Evolutionary conservation across 2,329 filamentous ascomycete species (phyloP).

Genomic region (Calonectria multiphialidica): DNA sequence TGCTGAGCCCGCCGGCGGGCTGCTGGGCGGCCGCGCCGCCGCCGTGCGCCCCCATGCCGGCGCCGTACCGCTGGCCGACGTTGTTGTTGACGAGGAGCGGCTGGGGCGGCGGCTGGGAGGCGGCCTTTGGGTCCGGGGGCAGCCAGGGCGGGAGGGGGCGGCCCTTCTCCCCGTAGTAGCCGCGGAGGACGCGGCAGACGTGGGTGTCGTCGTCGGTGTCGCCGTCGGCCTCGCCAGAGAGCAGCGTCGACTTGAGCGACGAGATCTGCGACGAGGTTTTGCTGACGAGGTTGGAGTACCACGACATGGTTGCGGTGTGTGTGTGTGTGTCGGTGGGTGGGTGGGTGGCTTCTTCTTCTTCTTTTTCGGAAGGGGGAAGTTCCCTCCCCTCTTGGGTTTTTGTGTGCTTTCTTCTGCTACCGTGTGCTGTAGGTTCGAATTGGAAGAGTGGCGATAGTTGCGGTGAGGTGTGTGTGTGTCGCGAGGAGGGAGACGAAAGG

Average conservation of each 20-base stretch:
- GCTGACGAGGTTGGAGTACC: slow-evolving; percentile 81
- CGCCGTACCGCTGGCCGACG: slow-evolving; percentile 66
- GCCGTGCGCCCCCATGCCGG: no score
- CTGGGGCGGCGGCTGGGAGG: slow-evolving; percentile 65
- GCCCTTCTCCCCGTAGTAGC: slow-evolving; percentile 92
- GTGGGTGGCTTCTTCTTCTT: not conserved
- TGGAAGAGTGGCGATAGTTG: not conserved
- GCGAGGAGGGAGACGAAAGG: not conserved
- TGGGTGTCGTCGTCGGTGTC: slow-evolving; percentile 92
- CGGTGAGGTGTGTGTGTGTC: not conserved
- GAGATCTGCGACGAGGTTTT: slow-evolving; percentile 75
- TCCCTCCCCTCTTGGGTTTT: not conserved
- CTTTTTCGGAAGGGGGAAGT: not conserved
- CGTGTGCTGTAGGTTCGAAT: not conserved
- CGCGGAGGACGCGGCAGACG: slow-evolving; percentile 91
- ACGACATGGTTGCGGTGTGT: slow-evolving; percentile 70
- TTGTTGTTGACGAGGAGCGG: slow-evolving; percentile 65
- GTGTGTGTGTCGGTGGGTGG: not conserved
- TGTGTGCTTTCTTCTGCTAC: not conserved
- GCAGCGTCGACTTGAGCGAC: slow-evolving; percentile 76
- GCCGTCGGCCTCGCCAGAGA: slow-evolving; percentile 74
- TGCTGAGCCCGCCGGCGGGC: slow-evolving; percentile 59
- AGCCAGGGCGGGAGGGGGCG: slow-evolving; percentile 88
- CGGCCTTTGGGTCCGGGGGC: slow-evolving; percentile 83
- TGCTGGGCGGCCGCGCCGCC: slow-evolving; percentile 49